These are phyloP conservation scores for Colletotrichum lindemuthianum DNA, from an alignment of 2,329 filamentous ascomycete genomes.

Conservation along the genomic window DNA sequence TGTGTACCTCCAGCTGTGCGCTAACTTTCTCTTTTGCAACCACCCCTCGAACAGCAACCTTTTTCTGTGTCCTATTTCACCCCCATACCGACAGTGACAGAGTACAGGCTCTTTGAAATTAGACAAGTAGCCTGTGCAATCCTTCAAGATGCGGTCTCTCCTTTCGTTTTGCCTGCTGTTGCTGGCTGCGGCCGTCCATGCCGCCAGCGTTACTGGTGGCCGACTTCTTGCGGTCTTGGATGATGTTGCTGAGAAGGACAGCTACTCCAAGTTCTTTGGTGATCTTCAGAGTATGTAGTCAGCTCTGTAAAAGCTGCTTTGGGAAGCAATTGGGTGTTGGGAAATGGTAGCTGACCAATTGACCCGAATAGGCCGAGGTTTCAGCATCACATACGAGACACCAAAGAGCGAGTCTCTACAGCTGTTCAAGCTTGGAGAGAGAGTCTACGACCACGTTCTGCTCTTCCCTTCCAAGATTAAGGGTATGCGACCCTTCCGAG, in stretches of 20 bases:
- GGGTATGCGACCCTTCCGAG: conserved; percentile 62
- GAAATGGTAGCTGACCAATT: conserved; percentile 38
- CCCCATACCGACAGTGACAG: too few relatives aligned
- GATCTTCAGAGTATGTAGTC: conserved; percentile 72
- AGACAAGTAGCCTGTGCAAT: conserved; percentile 14
- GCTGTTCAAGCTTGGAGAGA: conserved; percentile 87
- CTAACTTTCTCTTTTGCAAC: conserved; percentile 34
- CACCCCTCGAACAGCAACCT: conserved; percentile 7
- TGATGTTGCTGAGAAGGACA: conserved; percentile 80
- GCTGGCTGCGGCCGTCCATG: conserved; percentile 74
- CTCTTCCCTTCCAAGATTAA: conserved; percentile 91
- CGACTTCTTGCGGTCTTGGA: conserved; percentile 89
- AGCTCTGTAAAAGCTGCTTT: neutral
- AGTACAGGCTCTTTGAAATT: neutral
- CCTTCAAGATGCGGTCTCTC: conserved; percentile 75
- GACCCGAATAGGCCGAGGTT: conserved; percentile 76
- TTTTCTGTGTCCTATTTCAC: conserved; percentile 34
- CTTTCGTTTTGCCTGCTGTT: conserved; percentile 76
- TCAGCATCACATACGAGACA: conserved; percentile 81
- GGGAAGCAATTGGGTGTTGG: conserved; percentile 3
- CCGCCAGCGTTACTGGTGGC: conserved; percentile 84
- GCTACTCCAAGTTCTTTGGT: conserved; percentile 83
- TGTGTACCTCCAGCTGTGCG: conserved; percentile 36
- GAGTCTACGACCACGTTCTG: conserved; percentile 89
- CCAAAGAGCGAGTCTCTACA: conserved; percentile 81